These are phyloP conservation scores for Curvularia eragrostidis DNA, from an alignment of 2,329 filamentous ascomycete species.

Conservation along the genomic window DNA sequence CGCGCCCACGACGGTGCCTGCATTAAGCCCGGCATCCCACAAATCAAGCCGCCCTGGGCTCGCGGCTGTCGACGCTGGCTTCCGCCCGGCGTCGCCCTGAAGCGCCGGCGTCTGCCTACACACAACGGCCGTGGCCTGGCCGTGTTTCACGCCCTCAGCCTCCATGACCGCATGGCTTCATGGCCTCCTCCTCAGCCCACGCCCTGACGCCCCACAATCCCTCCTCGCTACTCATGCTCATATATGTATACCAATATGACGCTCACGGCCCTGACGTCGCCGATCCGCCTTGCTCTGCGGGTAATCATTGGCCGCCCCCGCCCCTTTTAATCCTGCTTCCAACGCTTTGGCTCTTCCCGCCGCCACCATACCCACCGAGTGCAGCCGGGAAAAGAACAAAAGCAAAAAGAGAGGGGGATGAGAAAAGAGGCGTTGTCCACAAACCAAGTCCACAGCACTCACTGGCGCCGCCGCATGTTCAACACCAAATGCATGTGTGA, in stretches of 20 bases:
- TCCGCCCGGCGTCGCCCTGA: no score
- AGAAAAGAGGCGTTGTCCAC: not conserved
- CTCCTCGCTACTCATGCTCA: not conserved
- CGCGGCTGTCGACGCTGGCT: no score
- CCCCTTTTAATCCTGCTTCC: not conserved
- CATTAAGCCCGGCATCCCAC: slow-evolving; percentile 6
- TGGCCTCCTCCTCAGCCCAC: no score
- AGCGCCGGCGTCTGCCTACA: no score
- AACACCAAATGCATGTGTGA: no score
- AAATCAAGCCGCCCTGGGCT: no score
- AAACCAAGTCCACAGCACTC: not conserved
- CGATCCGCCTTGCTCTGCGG: not conserved
- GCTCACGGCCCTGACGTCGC: not conserved
- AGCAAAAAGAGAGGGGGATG: not conserved
- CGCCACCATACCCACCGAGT: not conserved
- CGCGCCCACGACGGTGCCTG: slow-evolving; percentile 8
- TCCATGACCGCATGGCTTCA: no score
- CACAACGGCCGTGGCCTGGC: no score
- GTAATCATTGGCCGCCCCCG: not conserved
- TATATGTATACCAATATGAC: not conserved
- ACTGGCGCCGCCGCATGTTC: not conserved
- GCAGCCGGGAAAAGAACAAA: not conserved
- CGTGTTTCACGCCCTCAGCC: no score
- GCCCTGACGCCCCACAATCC: no score
- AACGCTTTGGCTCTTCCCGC: not conserved